Evolutionary conservation across 2,329 filamentous ascomycete species (phyloP).

Genomic region (Ophiostoma populinum): DNA sequence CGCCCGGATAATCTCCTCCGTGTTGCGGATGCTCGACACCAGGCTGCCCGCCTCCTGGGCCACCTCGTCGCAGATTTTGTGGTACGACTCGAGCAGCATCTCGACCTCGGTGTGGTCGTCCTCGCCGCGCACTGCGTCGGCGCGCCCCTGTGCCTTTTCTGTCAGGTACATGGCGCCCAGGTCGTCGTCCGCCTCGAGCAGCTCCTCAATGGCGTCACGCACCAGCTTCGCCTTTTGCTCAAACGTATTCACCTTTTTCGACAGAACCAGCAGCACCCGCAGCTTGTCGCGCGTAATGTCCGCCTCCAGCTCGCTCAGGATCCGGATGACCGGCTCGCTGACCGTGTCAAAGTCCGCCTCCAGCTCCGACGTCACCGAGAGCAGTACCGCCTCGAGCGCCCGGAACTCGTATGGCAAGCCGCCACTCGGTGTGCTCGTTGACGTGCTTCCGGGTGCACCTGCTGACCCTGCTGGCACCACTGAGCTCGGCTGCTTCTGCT

Average conservation of each 20-base stretch:
- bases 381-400: conserved; percentile 84
- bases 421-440: background rate
- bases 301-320: conserved; percentile 81
- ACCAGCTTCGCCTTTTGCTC: conserved; percentile 94
- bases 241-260: conserved; percentile 89
- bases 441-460: too few species aligned
- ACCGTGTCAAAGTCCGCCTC: conserved; percentile 93
- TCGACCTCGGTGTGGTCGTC: conserved; percentile 94
- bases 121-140: conserved; percentile 52
- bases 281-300: conserved; percentile 94
- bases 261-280: conserved; percentile 76
- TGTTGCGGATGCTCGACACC: conserved; percentile 89
- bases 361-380: conserved; percentile 78
- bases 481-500: conserved; percentile 44
- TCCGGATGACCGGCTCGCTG: conserved; percentile 75
- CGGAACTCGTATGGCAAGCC: conserved; percentile 83
- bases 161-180: conserved; percentile 88
- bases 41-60: conserved; percentile 88
- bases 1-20: conserved; percentile 96
- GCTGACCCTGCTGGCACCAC: too few species aligned
- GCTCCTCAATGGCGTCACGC: conserved; percentile 82
- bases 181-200: conserved; percentile 93
- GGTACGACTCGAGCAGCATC: conserved; percentile 90
- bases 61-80: conserved; percentile 95
- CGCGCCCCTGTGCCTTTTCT: conserved; percentile 64